These are phyloP conservation scores for Penicillium sp. DNA, from an alignment of 2,329 filamentous ascomycete genomes.

Conservation along the genomic window DNA sequence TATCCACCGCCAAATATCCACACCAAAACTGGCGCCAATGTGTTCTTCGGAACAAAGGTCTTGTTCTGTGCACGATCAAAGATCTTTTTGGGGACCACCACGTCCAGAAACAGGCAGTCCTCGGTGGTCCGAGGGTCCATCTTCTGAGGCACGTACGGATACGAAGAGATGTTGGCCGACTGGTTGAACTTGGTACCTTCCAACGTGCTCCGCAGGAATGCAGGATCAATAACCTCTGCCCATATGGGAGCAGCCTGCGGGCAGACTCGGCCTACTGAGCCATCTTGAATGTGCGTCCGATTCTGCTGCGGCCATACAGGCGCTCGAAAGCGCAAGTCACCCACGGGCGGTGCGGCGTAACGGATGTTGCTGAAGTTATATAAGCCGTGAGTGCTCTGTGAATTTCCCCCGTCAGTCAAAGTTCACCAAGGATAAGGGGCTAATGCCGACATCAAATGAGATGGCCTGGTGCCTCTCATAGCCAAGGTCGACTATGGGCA, in stretches of 20 bases:
- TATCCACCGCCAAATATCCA: constrained; percentile 52
- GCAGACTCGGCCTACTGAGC: constrained; percentile 42
- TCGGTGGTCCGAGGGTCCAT: constrained; percentile 29
- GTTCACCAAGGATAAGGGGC: background rate
- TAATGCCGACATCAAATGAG: constrained; percentile 15
- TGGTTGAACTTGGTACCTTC: constrained; percentile 11
- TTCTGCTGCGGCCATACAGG: constrained; percentile 44
- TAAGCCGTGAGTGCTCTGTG: constrained; percentile 33
- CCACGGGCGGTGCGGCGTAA: constrained; percentile 52
- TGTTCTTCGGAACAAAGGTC: constrained; percentile 3
- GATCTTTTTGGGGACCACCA: constrained; percentile 32
- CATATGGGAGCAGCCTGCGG: constrained; percentile 47
- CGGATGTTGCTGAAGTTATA: constrained; percentile 57
- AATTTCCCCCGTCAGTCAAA: background rate
- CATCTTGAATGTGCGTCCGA: constrained; percentile 45
- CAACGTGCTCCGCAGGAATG: constrained; percentile 19
- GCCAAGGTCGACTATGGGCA: constrained; percentile 50
- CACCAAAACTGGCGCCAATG: constrained; percentile 34
- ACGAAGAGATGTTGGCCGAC: constrained; percentile 23
- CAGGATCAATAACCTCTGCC: constrained; percentile 26
- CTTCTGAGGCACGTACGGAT: constrained; percentile 13
- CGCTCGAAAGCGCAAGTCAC: constrained; percentile 48
- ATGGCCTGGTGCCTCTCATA: constrained; percentile 50
- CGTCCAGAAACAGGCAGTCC: constrained; percentile 39
- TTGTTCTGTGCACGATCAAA: constrained; percentile 26